Base-by-base conservation (phyloP, 139 green algal species). In the Tetradesmus lagerheimii region DNA sequence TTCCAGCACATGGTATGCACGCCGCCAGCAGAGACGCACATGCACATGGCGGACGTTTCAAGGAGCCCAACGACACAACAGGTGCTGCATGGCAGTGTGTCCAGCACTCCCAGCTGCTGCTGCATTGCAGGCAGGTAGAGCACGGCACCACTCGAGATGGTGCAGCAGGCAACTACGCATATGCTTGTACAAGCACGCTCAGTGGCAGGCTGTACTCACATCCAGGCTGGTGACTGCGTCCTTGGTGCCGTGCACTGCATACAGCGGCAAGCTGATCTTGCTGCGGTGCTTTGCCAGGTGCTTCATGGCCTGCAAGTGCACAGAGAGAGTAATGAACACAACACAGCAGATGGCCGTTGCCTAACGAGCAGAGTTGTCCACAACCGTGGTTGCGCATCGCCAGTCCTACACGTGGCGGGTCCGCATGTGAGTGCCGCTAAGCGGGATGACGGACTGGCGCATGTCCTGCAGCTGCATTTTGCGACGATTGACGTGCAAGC, bases 161-260 rank as follows among this genome's bases (percentile, higher is more conserved):
- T n/a, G 18, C 1, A 71, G 45, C 23, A 71, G 23, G 57, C 23
- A 71, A 14, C 47, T 62, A 62, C 12, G 47, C 47, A 62, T 2
- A 71, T 9, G 4, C 57, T 6, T 31, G 18, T 18, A 71, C 57
- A 62, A 31, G 57, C 57, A 31, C n/a, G 3, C 57, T 31, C 31
- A 23, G 20, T 71, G 57, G 57, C 43, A 50, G 43, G 14, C 41
- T 1, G 0, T 5, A 34, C 66, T 43, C 35, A 80, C 66, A 2
- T 82, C 66, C 14, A n/a, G 43, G 80, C 66, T 89, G 64, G 92
- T 94, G 81, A 84, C 76, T 25, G 57, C 45, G 83, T 94, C 90
- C 20, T 79, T 71, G 11, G 53, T 92, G 64, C 92, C 92, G 85
- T 94, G 92, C 12, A 77, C 71, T n/a, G 84, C 87, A 80, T 91